phyloP scores from a whole-genome alignment of 805 yeast genomes.

The Kodamaea laetipori region DNA sequence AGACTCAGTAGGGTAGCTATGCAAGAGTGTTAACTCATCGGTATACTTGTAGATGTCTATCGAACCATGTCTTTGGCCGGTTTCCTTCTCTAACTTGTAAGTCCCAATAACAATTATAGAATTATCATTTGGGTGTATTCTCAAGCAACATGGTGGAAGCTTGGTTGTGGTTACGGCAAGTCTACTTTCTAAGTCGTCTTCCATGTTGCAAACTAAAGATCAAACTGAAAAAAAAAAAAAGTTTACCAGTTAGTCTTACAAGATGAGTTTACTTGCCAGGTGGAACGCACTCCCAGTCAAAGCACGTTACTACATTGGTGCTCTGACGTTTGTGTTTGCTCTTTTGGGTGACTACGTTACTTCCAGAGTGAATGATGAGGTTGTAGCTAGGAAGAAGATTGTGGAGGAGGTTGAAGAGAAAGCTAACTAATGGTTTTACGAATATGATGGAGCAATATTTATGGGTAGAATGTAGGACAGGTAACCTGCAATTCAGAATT shows the following conservation, averaged over 20 bases:
- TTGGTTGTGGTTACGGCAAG: conserved; percentile 38
- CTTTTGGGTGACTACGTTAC: conserved; percentile 43
- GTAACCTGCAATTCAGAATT: no score
- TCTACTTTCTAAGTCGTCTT: conserved; percentile 6
- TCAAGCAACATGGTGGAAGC: conserved; percentile 83
- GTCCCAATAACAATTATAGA: conserved; percentile 70
- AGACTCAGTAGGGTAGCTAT: conserved; percentile 42
- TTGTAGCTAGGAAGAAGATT: conserved; percentile 34
- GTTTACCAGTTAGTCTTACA: neutral
- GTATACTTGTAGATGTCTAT: conserved; percentile 43
- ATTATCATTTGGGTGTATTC: conserved; percentile 54
- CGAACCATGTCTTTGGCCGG: conserved; percentile 64
- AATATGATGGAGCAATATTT: no score
- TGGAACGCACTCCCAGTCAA: conserved; percentile 46
- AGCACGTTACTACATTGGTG: conserved; percentile 43
- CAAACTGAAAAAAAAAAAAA: conserved; percentile 4
- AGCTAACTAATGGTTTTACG: neutral
- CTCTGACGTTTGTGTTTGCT: conserved; percentile 43
- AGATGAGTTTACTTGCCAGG: conserved; percentile 35
- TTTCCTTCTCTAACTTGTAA: conserved; percentile 63
- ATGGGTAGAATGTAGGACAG: no score
- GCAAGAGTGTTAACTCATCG: conserved; percentile 21
- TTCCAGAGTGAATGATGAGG: conserved; percentile 37
- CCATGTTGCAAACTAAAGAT: neutral
- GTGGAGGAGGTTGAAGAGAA: conserved; percentile 21